These are phyloP conservation scores for Solioccasus polychromus DNA, from an alignment of 768 basidiomycete genomes.

Conservation along the genomic window DNA sequence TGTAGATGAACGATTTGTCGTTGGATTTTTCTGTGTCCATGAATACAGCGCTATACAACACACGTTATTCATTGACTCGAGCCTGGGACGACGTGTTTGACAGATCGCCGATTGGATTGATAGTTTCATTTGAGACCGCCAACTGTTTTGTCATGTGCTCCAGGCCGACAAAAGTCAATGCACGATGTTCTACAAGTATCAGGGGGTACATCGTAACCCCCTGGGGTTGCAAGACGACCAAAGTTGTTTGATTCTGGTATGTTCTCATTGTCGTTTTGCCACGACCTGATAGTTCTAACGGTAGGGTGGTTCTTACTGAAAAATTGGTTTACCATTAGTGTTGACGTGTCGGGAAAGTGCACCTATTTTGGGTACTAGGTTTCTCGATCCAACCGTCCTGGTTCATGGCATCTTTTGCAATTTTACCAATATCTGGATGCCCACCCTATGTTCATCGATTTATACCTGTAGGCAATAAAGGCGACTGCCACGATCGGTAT, in stretches of 20 bases:
- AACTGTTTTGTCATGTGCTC: slow-evolving; percentile 5
- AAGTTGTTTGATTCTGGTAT: slow-evolving; percentile 87
- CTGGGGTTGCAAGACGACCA: slow-evolving; percentile 88
- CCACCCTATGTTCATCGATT: slow-evolving; percentile 17
- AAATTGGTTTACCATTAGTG: neutral
- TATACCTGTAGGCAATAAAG: no score
- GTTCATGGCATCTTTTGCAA: slow-evolving; percentile 27
- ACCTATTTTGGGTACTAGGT: slow-evolving; percentile 61
- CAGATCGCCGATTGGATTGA: no score
- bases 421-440: slow-evolving; percentile 16
- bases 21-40: neutral
- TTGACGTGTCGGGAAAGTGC: slow-evolving; percentile 38
- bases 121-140: neutral
- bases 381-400: slow-evolving; percentile 22
- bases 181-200: slow-evolving; percentile 74
- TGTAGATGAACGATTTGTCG: slow-evolving; percentile 3
- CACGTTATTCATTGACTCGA: no score
- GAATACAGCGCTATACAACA: no score
- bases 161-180: slow-evolving; percentile 88
- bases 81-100: no score
- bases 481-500: no score
- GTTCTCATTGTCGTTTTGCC: slow-evolving; percentile 13
- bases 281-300: slow-evolving; percentile 39
- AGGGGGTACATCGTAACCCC: slow-evolving; percentile 85
- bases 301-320: slow-evolving; percentile 48